Conservation (phyloP, 208 protist genomes). For the Trichomonas gallinae region DNA sequence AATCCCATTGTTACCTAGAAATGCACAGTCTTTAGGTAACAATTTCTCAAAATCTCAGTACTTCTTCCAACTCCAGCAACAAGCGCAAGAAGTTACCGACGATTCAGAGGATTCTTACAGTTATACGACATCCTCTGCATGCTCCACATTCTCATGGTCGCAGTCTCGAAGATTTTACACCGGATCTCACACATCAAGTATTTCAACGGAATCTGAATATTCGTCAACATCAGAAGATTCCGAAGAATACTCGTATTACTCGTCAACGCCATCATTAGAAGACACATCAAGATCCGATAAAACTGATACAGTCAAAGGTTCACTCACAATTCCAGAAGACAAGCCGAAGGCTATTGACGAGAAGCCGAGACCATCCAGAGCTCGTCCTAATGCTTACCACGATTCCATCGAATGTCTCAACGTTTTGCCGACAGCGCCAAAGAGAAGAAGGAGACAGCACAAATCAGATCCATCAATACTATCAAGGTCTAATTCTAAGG, state of each 20-base stretch:
- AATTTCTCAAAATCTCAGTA: not conserved
- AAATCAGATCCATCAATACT: not conserved
- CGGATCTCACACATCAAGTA: not conserved
- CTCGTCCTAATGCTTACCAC: not conserved
- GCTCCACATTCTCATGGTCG: not conserved
- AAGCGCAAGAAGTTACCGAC: not conserved
- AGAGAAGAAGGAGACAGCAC: not conserved
- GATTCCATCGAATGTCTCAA: not conserved
- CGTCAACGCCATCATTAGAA: not conserved
- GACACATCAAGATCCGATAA: not conserved
- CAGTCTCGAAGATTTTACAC: not conserved
- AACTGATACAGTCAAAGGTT: no score
- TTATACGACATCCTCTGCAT: not conserved
- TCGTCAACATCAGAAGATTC: not conserved
- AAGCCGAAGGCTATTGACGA: no score
- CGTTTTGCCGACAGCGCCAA: not conserved
- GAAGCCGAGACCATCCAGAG: no score
- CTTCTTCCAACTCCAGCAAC: not conserved
- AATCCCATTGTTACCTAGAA: not conserved
- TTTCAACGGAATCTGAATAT: not conserved
- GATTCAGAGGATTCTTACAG: not conserved
- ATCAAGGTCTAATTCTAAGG: not conserved
- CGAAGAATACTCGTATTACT: not conserved
- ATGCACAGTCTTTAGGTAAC: not conserved
- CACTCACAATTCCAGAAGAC: no score